A percentile compares a stretch with the other conserved stretches of the same genome.
Evolutionary conservation across 805 yeast genomes (phyloP).

Genomic region (Wickerhamiella domercqiae): DNA sequence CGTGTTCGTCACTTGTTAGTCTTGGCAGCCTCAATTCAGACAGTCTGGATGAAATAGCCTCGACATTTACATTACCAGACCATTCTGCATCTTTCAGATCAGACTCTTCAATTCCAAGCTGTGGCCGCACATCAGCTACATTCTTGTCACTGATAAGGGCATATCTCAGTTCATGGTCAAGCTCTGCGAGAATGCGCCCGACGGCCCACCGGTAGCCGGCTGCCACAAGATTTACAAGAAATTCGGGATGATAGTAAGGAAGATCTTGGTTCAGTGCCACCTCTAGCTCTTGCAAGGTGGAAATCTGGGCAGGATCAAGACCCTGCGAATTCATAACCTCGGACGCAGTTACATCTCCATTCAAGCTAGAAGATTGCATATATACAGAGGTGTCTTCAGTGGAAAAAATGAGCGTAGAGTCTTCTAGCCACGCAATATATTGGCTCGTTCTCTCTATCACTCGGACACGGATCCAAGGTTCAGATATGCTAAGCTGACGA

Average conservation of each 20-base stretch:
- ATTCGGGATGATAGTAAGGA: conserved; percentile 84
- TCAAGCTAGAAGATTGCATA: too few species aligned
- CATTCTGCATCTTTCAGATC: neutral
- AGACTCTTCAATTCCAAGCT: neutral
- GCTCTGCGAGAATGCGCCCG: conserved; percentile 33
- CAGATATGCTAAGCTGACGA: too few species aligned
- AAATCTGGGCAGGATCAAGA: too few species aligned
- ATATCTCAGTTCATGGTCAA: conserved; percentile 3
- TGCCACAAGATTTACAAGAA: conserved; percentile 58
- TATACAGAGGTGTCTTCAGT: neutral
- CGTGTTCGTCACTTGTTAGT: neutral
- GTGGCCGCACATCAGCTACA: neutral
- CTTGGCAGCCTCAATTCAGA: neutral
- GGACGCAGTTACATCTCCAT: too few species aligned
- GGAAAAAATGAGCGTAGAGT: conserved; percentile 1
- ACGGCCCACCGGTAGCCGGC: conserved; percentile 43
- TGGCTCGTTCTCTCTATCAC: too few species aligned
- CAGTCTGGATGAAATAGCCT: neutral
- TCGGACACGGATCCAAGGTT: neutral
- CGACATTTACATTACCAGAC: neutral
- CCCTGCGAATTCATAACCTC: too few species aligned
- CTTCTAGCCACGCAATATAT: neutral
- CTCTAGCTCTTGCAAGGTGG: neutral
- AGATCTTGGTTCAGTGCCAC: conserved; percentile 19
- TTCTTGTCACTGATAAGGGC: conserved; percentile 5